phyloP scores from a whole-genome alignment of 805 yeast genomes.

The Kodamaea kakaduensis region DNA sequence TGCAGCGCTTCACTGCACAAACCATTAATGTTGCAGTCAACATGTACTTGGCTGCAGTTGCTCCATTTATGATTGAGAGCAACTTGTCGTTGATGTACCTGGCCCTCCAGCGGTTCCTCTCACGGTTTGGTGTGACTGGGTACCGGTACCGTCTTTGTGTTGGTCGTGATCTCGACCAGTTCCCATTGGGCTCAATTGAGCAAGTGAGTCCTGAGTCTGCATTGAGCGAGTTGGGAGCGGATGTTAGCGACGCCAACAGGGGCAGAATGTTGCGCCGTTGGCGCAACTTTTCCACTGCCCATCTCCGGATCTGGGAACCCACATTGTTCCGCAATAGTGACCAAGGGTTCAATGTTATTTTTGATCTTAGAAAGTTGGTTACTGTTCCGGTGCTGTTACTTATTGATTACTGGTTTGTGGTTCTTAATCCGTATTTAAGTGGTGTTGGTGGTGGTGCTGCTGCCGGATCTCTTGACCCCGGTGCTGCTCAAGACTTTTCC shows the following conservation, averaged over 20 bases:
- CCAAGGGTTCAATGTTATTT: conserved; percentile 13
- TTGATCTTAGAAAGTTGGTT: conserved; percentile 18
- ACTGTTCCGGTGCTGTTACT: conserved; percentile 14
- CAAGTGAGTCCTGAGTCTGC: conserved; percentile 16
- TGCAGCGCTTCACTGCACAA: conserved; percentile 29
- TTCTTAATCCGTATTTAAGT: conserved; percentile 13
- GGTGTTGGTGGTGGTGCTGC: too few species aligned
- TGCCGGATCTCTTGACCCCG: too few species aligned
- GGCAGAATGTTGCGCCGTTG: conserved; percentile 6
- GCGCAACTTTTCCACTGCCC: conserved; percentile 7
- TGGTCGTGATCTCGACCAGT: conserved; percentile 31
- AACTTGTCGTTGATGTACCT: conserved; percentile 15
- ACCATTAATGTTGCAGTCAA: conserved; percentile 30
- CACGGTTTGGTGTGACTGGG: conserved; percentile 16
- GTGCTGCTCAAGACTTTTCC: too few species aligned
- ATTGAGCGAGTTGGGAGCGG: conserved; percentile 6
- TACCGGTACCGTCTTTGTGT: conserved; percentile 42
- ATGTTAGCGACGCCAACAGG: conserved; percentile 4
- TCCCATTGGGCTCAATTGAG: conserved; percentile 37
- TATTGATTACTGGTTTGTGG: conserved; percentile 14
- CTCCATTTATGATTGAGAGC: conserved; percentile 25
- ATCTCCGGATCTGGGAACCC: conserved; percentile 17
- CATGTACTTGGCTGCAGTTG: conserved; percentile 31
- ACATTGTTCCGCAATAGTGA: conserved; percentile 16
- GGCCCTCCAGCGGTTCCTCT: conserved; percentile 15